These are phyloP conservation scores for Ogataea populi-albae DNA, from an alignment of 805 yeast genomes.

Conservation along the genomic window DNA sequence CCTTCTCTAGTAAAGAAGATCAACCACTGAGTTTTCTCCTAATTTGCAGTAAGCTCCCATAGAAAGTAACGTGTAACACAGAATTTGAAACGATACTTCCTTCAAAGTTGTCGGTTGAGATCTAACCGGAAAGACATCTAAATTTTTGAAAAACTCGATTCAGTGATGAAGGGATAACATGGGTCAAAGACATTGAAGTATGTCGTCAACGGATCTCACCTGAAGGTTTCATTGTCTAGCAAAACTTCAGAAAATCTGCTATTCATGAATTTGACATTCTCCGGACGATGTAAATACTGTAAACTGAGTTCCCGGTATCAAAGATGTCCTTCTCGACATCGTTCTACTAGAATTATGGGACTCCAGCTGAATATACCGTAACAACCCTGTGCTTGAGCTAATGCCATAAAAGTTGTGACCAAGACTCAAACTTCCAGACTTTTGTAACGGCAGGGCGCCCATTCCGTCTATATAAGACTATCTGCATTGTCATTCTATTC, in stretches of 20 bases:
- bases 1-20: slow-evolving; percentile 47
- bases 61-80: slow-evolving; percentile 50
- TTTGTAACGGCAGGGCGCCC: slow-evolving; percentile 7
- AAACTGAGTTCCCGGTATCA: neutral
- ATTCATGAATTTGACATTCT: slow-evolving; percentile 7
- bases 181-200: slow-evolving; percentile 53
- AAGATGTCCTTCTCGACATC: neutral
- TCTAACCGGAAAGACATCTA: slow-evolving; percentile 32
- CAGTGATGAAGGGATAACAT: slow-evolving; percentile 51
- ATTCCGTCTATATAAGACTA: slow-evolving; percentile 9
- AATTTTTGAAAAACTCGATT: slow-evolving; percentile 42
- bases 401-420: slow-evolving; percentile 45
- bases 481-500: slow-evolving; percentile 3
- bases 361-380: slow-evolving; percentile 19
- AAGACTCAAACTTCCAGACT: slow-evolving; percentile 4
- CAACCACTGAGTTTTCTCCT: slow-evolving; percentile 46
- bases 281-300: slow-evolving; percentile 7
- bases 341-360: too few species aligned
- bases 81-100: slow-evolving; percentile 44
- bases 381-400: slow-evolving; percentile 49
- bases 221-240: slow-evolving; percentile 6
- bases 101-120: slow-evolving; percentile 31
- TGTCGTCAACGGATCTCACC: slow-evolving; percentile 31
- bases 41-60: slow-evolving; percentile 59
- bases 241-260: slow-evolving; percentile 7